Base-by-base conservation (phyloP, 2,329 filamentous ascomycete species). In the Fusarium lateritium region DNA sequence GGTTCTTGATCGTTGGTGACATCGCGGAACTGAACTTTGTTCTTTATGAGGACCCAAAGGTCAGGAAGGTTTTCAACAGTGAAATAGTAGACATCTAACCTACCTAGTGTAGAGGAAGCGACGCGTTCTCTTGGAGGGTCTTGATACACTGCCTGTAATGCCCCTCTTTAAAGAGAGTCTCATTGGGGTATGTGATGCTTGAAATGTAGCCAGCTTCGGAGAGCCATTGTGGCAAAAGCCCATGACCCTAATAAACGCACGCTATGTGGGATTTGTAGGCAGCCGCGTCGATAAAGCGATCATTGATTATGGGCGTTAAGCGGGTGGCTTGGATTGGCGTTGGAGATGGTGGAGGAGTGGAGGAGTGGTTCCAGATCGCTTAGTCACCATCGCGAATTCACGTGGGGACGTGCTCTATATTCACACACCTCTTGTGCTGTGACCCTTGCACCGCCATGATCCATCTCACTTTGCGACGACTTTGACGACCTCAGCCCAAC, bases 361-460 rank as follows among this genome's bases (percentile, higher is more conserved):
- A 22, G 40, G 49, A 58, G 14, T 24, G 31, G 17, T 5, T 10
- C 17, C 28, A 36, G 13, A 31, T 13, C 39, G 72, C 76, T 81
- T 78, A 81, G 78, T 81, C 79, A 81, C 69, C 49, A 13, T 61
- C 76, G 70, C 76, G 74, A 70, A 59, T 61, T 76, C 78, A 80
- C 77, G 77, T 79, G 78, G 73, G 51, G 67, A 61, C 71, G 72
- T 75, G 75, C 60, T 65, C 53, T 72, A 63, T 53, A 49, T 55
- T 62, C 66, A 71, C 66, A 57, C 71, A 70, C 63, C 45, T 34
- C 33, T 34, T 17, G 13, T 34, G 15, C 33, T 56, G 21, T 22
- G 57, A 63, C 56, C 66, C 69, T 69, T 51, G 69, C 51, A 54
- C 58, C 51, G 43, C 43, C 50, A 70, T 58, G 49, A 56, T 70